Conservation (phyloP, 257 asterid genomes). For the Ajuga chamaepitys region DNA sequence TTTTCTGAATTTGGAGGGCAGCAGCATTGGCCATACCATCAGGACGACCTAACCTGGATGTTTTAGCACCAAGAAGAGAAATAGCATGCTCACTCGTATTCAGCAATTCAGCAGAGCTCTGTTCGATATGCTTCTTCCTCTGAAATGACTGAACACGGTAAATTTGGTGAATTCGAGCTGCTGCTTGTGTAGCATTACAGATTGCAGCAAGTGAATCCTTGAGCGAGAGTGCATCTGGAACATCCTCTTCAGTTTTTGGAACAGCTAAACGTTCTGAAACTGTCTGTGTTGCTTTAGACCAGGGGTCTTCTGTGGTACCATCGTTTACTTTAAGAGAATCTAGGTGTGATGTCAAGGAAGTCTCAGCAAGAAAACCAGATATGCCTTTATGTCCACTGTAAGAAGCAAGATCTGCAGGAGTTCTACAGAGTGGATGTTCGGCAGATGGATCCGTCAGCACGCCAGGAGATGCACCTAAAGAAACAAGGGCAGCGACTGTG, state of each 20-base stretch:
- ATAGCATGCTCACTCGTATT: constrained; percentile 47
- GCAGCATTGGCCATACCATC: constrained; percentile 63
- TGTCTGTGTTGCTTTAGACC: constrained; percentile 43
- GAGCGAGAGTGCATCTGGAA: constrained; percentile 62
- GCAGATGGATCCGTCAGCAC: constrained; percentile 74
- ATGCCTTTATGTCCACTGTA: constrained; percentile 89
- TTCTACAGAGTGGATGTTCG: constrained; percentile 57
- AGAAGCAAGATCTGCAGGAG: constrained; percentile 93
- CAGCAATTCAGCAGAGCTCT: constrained; percentile 31
- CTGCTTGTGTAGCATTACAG: constrained; percentile 92
- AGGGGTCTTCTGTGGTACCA: constrained; percentile 32
- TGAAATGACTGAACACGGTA: constrained; percentile 82
- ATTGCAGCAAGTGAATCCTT: constrained; percentile 94
- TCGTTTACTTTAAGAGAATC: constrained; percentile 53
- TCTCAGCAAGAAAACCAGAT: constrained; percentile 89
- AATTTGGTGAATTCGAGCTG: constrained; percentile 85
- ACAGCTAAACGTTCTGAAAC: constrained; percentile 69
- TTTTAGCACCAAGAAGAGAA: constrained; percentile 51
- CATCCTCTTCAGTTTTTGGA: constrained; percentile 56
- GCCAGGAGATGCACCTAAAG: constrained; percentile 86
- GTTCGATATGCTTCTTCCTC: constrained; percentile 56
- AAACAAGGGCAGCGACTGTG: constrained; percentile 74
- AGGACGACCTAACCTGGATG: constrained; percentile 48
- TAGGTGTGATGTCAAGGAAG: constrained; percentile 66
- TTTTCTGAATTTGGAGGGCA: constrained; percentile 81